These are phyloP conservation scores for Blastobotrys parvus DNA, from an alignment of 805 yeast genomes.

Conservation along the genomic window DNA sequence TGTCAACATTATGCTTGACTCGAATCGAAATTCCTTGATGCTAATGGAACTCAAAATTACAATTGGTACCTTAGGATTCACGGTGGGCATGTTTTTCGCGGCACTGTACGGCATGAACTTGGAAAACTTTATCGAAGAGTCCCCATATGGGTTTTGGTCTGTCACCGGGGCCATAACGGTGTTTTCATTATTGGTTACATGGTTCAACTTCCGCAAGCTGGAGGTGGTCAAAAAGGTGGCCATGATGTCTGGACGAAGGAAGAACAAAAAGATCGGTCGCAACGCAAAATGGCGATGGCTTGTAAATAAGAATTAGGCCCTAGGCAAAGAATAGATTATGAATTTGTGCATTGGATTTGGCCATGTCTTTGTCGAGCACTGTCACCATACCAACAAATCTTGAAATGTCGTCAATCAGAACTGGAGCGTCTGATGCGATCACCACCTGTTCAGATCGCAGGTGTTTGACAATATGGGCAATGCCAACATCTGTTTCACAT, in stretches of 20 bases:
- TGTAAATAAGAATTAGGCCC: slow-evolving; percentile 11
- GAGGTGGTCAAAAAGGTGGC: slow-evolving; percentile 62
- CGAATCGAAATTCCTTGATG: slow-evolving; percentile 86
- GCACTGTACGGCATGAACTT: slow-evolving; percentile 96
- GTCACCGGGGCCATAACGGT: slow-evolving; percentile 49
- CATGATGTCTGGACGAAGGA: slow-evolving; percentile 36
- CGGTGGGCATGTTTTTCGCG: slow-evolving; percentile 77
- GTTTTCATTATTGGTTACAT: slow-evolving; percentile 39
- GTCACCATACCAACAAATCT: slow-evolving; percentile 13
- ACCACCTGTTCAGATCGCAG: slow-evolving; percentile 30
- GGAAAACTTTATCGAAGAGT: slow-evolving; percentile 83
- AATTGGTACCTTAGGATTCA: slow-evolving; percentile 75
- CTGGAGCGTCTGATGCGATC: slow-evolving; percentile 15
- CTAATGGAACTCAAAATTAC: slow-evolving; percentile 75
- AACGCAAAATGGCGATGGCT: slow-evolving; percentile 16
- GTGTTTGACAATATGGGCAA: slow-evolving; percentile 50
- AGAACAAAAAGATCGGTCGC: not conserved
- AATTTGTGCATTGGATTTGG: slow-evolving; percentile 11
- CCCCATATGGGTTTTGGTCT: slow-evolving; percentile 56
- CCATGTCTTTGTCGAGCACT: slow-evolving; percentile 12
- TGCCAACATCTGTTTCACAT: slow-evolving; percentile 41
- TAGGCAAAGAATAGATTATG: slow-evolving; percentile 14
- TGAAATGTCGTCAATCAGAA: slow-evolving; percentile 6
- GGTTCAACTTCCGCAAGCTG: slow-evolving; percentile 48
- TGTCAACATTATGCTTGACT: slow-evolving; percentile 82